Evolutionary conservation across 1,284 basidiomycete genomes (phyloP).

Genomic region (Agroathelia rolfsii): DNA sequence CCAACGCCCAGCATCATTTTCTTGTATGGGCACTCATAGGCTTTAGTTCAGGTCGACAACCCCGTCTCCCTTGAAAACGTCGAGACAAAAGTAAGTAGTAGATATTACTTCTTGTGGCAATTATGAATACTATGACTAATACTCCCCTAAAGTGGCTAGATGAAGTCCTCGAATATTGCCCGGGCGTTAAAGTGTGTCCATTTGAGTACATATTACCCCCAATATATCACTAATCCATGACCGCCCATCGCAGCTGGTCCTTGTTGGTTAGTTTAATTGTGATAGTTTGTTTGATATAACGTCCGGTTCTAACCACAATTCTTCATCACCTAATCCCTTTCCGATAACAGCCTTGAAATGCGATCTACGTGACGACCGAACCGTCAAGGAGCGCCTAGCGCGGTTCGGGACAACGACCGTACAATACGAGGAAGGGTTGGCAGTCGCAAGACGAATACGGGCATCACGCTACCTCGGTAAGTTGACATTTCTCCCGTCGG

Average conservation of each 20-base stretch:
- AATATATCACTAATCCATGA: slow-evolving; percentile 5
- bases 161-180: slow-evolving; percentile 82
- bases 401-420: slow-evolving; percentile 62
- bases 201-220: slow-evolving; percentile 6
- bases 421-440: slow-evolving; percentile 84
- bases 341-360: slow-evolving; percentile 88
- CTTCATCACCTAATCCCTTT: too few relatives aligned
- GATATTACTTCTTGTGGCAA: slow-evolving; percentile 1
- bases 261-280: slow-evolving; percentile 60
- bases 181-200: slow-evolving; percentile 76
- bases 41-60: slow-evolving; percentile 69
- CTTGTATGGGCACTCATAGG: slow-evolving; percentile 5
- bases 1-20: not conserved
- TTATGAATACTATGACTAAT: slow-evolving; percentile 4
- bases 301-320: slow-evolving; percentile 9
- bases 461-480: slow-evolving; percentile 85
- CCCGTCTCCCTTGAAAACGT: slow-evolving; percentile 88
- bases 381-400: slow-evolving; percentile 56
- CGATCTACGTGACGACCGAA: slow-evolving; percentile 77
- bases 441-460: slow-evolving; percentile 82
- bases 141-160: slow-evolving; percentile 58
- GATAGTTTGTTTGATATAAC: slow-evolving; percentile 8
- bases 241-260: slow-evolving; percentile 49
- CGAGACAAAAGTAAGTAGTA: slow-evolving; percentile 67
- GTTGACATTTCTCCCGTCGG: slow-evolving; percentile 19